These are phyloP conservation scores for Candida loeiensis DNA, from an alignment of 805 yeast genomes.

Conservation along the genomic window DNA sequence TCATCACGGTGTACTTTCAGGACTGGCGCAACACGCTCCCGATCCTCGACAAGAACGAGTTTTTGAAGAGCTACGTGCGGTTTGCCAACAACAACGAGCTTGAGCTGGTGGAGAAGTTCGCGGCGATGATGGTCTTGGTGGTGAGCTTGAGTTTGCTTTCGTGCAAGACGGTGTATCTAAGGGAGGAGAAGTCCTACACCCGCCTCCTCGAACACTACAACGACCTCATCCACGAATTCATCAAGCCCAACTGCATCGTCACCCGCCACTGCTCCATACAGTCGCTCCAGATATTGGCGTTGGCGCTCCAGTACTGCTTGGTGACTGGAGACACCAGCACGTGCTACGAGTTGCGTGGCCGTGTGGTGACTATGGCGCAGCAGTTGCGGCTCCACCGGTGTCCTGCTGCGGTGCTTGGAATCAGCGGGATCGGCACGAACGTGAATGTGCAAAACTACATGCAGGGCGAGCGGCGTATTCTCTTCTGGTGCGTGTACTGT, in stretches of 20 bases:
- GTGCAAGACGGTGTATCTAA: slow-evolving; percentile 31
- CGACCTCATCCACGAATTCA: slow-evolving; percentile 57
- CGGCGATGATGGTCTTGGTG: slow-evolving; percentile 48
- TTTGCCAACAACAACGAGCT: slow-evolving; percentile 26
- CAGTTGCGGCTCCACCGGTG: slow-evolving; percentile 82
- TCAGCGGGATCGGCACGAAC: slow-evolving; percentile 29
- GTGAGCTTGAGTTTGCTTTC: slow-evolving; percentile 47
- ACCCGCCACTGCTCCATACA: slow-evolving; percentile 61
- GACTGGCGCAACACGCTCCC: slow-evolving; percentile 77
- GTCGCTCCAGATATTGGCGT: slow-evolving; percentile 63
- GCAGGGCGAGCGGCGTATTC: slow-evolving; percentile 76
- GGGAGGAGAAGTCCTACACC: slow-evolving; percentile 16
- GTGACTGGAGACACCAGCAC: slow-evolving; percentile 71
- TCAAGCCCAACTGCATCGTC: slow-evolving; percentile 53
- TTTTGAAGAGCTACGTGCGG: slow-evolving; percentile 54
- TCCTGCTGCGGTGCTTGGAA: slow-evolving; percentile 79
- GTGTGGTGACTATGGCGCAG: slow-evolving; percentile 77
- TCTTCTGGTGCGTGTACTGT: slow-evolving; percentile 81
- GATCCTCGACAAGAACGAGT: slow-evolving; percentile 64
- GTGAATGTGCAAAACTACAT: slow-evolving; percentile 55
- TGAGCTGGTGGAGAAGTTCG: slow-evolving; percentile 50
- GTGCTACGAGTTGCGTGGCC: slow-evolving; percentile 71
- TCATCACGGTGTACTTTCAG: slow-evolving; percentile 64
- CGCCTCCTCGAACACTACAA: slow-evolving; percentile 48
- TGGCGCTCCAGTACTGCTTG: slow-evolving; percentile 68